Percentiles rank a stretch among this genome's conserved stretches.
phyloP scores from a whole-genome alignment of 768 basidiomycete species.

The Hydnomerulius pinastri region DNA sequence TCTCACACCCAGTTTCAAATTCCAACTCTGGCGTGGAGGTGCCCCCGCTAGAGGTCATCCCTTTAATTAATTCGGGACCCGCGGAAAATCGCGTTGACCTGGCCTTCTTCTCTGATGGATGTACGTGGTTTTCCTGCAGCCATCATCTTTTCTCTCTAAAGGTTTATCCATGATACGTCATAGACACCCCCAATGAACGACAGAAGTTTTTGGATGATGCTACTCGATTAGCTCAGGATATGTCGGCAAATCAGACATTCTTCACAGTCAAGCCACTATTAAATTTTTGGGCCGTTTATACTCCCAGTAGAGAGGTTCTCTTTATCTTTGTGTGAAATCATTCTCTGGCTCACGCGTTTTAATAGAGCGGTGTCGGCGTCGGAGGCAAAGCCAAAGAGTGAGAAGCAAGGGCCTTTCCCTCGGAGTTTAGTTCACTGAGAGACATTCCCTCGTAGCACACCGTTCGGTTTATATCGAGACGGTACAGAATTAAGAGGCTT shows the following conservation, averaged over 20 bases:
- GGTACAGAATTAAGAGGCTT: constrained; percentile 77
- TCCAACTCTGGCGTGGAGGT: constrained; percentile 12
- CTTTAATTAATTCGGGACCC: constrained; percentile 62
- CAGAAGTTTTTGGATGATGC: constrained; percentile 70
- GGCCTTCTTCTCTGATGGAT: constrained; percentile 79
- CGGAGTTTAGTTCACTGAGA: constrained; percentile 1
- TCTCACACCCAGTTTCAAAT: background rate
- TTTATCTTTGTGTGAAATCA: constrained; percentile 21
- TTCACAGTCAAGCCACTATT: constrained; percentile 72
- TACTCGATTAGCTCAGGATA: constrained; percentile 61
- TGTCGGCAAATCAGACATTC: constrained; percentile 76
- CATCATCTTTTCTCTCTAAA: background rate
- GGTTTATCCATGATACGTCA: background rate
- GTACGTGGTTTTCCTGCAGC: constrained; percentile 41
- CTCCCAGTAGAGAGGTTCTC: constrained; percentile 69
- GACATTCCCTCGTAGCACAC: constrained; percentile 51
- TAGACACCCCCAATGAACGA: constrained; percentile 59
- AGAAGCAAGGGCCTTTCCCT: constrained; percentile 12
- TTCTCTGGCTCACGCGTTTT: constrained; percentile 10
- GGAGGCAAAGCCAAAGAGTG: constrained; percentile 72
- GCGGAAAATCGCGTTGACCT: constrained; percentile 69
- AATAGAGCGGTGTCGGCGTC: constrained; percentile 67
- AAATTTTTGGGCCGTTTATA: constrained; percentile 82
- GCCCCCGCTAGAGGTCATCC: constrained; percentile 55
- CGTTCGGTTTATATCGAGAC: constrained; percentile 74